These are phyloP conservation scores for Citrus medica DNA, from an alignment of 345 rosid species.

Conservation along the genomic window DNA sequence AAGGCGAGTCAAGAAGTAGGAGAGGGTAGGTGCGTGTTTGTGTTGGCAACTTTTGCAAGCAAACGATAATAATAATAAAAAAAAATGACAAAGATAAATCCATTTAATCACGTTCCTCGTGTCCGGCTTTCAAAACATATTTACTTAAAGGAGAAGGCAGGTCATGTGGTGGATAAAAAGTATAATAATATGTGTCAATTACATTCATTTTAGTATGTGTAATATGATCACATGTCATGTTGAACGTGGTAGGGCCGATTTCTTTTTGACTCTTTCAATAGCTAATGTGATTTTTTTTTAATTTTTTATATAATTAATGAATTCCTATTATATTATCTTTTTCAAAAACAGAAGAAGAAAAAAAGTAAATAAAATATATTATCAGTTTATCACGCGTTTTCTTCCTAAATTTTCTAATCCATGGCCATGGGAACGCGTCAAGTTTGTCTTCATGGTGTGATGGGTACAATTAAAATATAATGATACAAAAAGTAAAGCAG, in stretches of 20 bases:
- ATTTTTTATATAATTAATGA: too few relatives aligned
- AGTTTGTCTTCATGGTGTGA: background rate
- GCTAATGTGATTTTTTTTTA: too few relatives aligned
- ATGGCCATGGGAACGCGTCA: background rate
- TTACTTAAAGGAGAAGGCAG: background rate
- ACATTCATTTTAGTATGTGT: background rate
- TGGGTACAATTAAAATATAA: too few relatives aligned
- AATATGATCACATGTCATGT: constrained; percentile 9
- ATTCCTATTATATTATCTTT: too few relatives aligned
- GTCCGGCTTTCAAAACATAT: background rate
- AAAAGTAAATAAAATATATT: too few relatives aligned
- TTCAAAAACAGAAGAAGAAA: too few relatives aligned
- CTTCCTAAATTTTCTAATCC: background rate
- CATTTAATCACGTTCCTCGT: constrained; percentile 1
- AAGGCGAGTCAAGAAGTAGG: background rate
- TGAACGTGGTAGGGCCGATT: constrained; percentile 14
- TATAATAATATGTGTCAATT: too few relatives aligned
- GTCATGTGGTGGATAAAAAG: background rate
- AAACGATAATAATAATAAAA: background rate
- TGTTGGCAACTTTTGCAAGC: background rate
- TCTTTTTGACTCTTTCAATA: constrained; percentile 1
- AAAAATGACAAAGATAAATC: background rate
- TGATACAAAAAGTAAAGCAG: too few relatives aligned
- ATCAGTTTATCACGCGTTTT: background rate
- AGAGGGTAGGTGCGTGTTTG: background rate